Base-by-base conservation (phyloP, 805 yeast genomes). In the Ogataea nonfermentans region DNA sequence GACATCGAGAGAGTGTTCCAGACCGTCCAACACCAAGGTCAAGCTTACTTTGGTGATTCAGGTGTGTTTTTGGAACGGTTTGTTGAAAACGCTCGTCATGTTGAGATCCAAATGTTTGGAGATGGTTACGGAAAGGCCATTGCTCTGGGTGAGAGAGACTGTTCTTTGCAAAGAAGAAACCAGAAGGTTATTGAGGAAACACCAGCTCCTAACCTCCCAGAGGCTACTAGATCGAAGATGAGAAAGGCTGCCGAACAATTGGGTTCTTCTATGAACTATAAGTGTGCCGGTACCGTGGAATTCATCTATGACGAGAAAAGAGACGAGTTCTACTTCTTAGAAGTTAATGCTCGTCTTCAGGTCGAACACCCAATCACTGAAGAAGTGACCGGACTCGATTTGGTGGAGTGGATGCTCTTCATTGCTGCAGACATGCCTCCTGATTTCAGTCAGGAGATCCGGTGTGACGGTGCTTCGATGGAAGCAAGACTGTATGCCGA, bases 361-460 rank as follows among this genome's bases (percentile, higher is more conserved):
- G 99, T 91, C 33, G 99, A 91, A 69, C 99, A 91, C 63, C 98
- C 98, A 28, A 83, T 93, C 55, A 91, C 99, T 20, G 99, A 91
- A 66, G 72, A 80, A 79, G 95, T 87, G 28, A 91, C 97, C 13
- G 97, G 97, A 3, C 68, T 90, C 38, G 99, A 91, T 65, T 70
- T 91, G 48, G 98, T 91, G 14, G 97, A 93, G 64, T 88, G 96
- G 96, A 93, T 93, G 99, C 68, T 91, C 47, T 69, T 73, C 52
- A 84, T 91, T 59, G 97, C 97, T 24, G 95, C 95, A 25, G 90
- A 87, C 57, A 74, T 74, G 50, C 81, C 97, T 4, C 95, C 96
- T 5, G 86, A 82, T 57, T 87, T 89, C 53, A 54, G 66, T 26
- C 76, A 74, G 47, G 64, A 66, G 29, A 71, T 88, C 36, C 68